Base-by-base conservation (phyloP, 2,329 filamentous ascomycete species). In the Pseudogymnoascus sp. region DNA sequence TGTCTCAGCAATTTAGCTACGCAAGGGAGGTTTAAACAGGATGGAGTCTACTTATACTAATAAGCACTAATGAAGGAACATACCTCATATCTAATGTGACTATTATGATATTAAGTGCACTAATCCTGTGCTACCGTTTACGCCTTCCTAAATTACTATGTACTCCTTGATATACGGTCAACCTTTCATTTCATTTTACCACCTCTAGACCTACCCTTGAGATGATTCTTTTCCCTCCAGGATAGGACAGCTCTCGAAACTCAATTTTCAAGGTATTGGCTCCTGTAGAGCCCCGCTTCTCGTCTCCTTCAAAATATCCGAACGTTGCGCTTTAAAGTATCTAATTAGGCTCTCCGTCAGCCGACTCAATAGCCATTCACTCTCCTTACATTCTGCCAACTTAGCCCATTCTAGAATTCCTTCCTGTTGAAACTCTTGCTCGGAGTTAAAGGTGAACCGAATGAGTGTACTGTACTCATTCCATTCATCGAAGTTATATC, bases 401-500 rank as follows among this genome's bases (percentile, higher is more conserved):
- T 90, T 83, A 69, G 89, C 87, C 86, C 86, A 89, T 36, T 87
- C 81, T 1, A 87, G 75, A 15, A 86, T 68, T 0, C 81, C 84
- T 31, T 83, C 81, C 15, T 81, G 78, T 15, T 83, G 80, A 62
- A 83, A 81, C 5, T 81, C 77, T 1, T 74, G 66, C 29, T 74
- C 38, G 2, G 73, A 67, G 8, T 71, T 70, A 7, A 71, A 66
- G 80, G 62, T 64, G 70, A 71, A 2, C 60, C 29, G 13, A 70
- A 62, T 0, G 80, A 64, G 71, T 73, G 74, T 25, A 25, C 10
- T 6, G 9, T 42, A 42, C 77, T 90, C 90, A 0, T 89, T 88
- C 92, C 92, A 96, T 71, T 96, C 88, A 67, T 92, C 85, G 66
- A 92, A 97, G 0, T 78, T 80, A 72, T 96, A 97, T 61, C 80